Evolutionary conservation across 2,329 filamentous ascomycete species (phyloP).

Genomic region (Mollisia scopiformis): DNA sequence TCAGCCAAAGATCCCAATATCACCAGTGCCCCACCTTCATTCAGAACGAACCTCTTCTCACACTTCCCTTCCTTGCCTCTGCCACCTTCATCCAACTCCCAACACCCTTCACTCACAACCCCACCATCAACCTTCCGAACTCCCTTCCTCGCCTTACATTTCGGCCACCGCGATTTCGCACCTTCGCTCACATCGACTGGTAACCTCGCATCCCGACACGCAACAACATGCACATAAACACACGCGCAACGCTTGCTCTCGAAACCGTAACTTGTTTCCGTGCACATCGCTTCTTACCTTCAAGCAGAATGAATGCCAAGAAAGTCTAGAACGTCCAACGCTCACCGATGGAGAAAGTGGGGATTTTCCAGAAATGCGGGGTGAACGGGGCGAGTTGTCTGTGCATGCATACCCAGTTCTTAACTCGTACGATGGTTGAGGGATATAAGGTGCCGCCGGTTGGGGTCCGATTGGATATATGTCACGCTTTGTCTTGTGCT

Average conservation of each 20-base stretch:
- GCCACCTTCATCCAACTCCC: not conserved
- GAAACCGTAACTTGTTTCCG: not conserved
- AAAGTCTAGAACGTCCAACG: not conserved
- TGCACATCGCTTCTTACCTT: not conserved
- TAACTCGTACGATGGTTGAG: not conserved
- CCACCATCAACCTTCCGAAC: not conserved
- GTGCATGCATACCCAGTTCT: not conserved
- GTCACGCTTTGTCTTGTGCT: not conserved
- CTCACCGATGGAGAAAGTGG: not conserved
- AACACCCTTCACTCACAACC: not conserved
- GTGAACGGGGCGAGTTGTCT: not conserved
- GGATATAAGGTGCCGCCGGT: not conserved
- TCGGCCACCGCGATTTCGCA: not conserved
- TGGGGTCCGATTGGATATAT: not conserved
- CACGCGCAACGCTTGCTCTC: not conserved
- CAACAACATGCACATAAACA: not conserved
- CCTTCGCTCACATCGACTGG: not conserved
- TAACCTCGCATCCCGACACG: not conserved
- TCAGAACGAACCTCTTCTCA: not conserved
- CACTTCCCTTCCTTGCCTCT: not conserved
- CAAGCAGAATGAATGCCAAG: not conserved
- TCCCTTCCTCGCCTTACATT: not conserved
- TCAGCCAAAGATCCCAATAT: not conserved
- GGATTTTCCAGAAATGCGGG: not conserved
- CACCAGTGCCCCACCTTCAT: not conserved